Evolutionary conservation across 176 grass and related monocot species (phyloP), one percentile per base, ranked within the genome.

Genomic region (Carex scoparia): DNA sequence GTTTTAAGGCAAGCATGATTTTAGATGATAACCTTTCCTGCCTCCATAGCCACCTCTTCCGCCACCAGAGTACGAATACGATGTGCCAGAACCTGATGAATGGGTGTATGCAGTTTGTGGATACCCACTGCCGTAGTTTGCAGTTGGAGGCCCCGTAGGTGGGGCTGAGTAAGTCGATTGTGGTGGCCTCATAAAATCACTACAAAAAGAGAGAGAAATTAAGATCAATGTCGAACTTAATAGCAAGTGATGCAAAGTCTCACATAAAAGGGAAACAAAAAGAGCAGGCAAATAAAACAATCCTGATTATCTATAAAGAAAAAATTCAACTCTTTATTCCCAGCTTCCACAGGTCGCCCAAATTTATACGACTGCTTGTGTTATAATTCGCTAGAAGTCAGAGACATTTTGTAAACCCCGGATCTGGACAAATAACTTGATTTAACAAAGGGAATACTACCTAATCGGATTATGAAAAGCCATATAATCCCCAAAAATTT

Each of bases 131-230:
- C 51, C 73, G 37, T 61, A 59, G 80, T 16, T 10, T 81, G 70
- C 38, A 67, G 79, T 19, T 59, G 80, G 23, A 60, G 55, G 49
- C 69, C 54, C 84, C 40, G 38, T 77, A 73, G 16, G 83, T 31
- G 4, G 85, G 55, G 54, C 68, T 35, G 27, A 81, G 63, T 51
- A 74, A 30, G 53, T 32, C 2, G 88, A 35, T 74, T 23, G 61
- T 37, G 67, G 61, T 1, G 70, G 85, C 80, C 84, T 74, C 80
- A 28, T 59, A 27, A 90, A 87, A 84, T 87, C 75, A 66, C 89
- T 90, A 65, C 79, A 67, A 85, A 18, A 13, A 42, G 6, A 7
- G 7, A 63, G 14, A 81, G 2, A 42, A 71, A 80, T 67, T 35
- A 84, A 37, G 18, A 67, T 65, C 37, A 27, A 55, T 12, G 5